Conservation (phyloP, 257 asterid species). For the Ilex aquifolium region DNA sequence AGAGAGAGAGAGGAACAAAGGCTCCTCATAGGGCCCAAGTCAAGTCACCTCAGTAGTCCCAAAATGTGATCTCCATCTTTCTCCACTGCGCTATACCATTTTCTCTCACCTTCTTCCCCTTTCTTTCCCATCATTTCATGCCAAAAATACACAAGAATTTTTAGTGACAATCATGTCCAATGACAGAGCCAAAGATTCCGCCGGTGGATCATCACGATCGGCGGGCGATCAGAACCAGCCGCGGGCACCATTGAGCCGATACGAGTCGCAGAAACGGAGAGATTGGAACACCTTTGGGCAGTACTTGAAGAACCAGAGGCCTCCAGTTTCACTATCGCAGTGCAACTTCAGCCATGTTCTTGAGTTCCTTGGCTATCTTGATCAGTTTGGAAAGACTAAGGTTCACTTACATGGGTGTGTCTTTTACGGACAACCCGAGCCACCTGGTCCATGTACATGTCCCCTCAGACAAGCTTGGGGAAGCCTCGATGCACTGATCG, state of each 20-base stretch:
- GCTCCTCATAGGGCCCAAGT: conserved; percentile 55
- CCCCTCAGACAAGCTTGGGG: conserved; percentile 98
- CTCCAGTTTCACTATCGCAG: conserved; percentile 53
- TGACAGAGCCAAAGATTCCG: conserved; percentile 5
- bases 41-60: conserved; percentile 60
- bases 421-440: conserved; percentile 89
- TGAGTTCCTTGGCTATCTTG: conserved; percentile 70
- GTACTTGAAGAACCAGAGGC: conserved; percentile 69
- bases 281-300: conserved; percentile 97
- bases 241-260: conserved; percentile 53
- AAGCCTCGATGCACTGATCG: conserved; percentile 86
- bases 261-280: conserved; percentile 77
- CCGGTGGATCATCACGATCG: conserved; percentile 22
- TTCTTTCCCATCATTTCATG: conserved; percentile 11
- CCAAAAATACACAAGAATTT: conserved; percentile 38
- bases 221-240: conserved; percentile 2
- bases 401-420: conserved; percentile 73
- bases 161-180: conserved; percentile 16
- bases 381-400: conserved; percentile 88
- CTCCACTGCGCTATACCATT: conserved; percentile 35
- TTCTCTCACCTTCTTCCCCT: conserved; percentile 23
- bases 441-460: conserved; percentile 88
- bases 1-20: conserved; percentile 35
- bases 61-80: conserved; percentile 40
- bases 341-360: conserved; percentile 78